Conservation (phyloP, 2,329 filamentous ascomycete species). For the Coniochaeta ligniaria region DNA sequence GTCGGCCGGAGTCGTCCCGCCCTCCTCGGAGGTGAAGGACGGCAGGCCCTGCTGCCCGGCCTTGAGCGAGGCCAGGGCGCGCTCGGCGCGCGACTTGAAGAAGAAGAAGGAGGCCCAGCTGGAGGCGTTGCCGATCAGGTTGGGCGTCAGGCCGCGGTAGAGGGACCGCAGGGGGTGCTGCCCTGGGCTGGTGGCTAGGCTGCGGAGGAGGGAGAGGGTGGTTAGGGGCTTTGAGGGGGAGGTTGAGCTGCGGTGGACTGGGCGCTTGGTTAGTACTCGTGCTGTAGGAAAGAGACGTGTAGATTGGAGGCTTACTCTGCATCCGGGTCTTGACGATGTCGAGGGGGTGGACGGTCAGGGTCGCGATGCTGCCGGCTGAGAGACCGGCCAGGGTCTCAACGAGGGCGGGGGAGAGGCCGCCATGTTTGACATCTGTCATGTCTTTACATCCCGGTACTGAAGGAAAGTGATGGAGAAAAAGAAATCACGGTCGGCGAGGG, state of each 20-base stretch:
- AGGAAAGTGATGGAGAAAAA: not conserved
- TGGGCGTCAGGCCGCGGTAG: slow-evolving; percentile 85
- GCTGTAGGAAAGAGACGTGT: not conserved
- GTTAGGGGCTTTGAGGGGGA: slow-evolving; percentile 30
- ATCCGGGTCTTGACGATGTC: slow-evolving; percentile 96
- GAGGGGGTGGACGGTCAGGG: slow-evolving; percentile 81
- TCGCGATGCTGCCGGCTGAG: slow-evolving; percentile 79
- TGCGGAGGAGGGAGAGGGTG: slow-evolving; percentile 45
- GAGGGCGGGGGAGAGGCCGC: slow-evolving; percentile 64
- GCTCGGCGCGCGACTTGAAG: slow-evolving; percentile 53
- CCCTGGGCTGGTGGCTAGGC: slow-evolving; percentile 32
- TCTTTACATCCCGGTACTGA: slow-evolving; percentile 11
- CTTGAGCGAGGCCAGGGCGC: slow-evolving; percentile 29
- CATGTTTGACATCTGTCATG: slow-evolving; percentile 43
- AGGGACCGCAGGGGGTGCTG: slow-evolving; percentile 58
- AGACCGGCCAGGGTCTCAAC: slow-evolving; percentile 88
- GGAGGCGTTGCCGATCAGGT: slow-evolving; percentile 81
- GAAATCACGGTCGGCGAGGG: not conserved
- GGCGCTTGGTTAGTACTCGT: not conserved
- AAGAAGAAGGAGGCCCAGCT: slow-evolving; percentile 94
- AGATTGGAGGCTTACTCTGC: slow-evolving; percentile 54
- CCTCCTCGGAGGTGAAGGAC: not conserved
- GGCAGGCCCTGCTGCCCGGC: not conserved
- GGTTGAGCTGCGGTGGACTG: slow-evolving; percentile 44
- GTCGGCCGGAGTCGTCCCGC: no score